phyloP scores from a whole-genome alignment of 169 alveolate genomes.

The Besnoitia besnoiti region DNA sequence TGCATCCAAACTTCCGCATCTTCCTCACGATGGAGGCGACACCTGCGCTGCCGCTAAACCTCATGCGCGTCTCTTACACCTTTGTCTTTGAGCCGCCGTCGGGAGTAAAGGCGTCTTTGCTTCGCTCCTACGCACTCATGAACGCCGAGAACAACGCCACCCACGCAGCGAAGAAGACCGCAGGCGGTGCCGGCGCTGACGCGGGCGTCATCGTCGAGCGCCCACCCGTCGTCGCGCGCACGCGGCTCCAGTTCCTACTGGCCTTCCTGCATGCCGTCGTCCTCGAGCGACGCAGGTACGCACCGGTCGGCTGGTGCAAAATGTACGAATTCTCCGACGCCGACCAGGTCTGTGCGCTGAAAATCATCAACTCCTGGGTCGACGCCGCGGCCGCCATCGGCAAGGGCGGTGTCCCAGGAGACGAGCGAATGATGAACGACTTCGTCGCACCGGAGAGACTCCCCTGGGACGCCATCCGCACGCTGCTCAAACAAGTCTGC shows the following conservation, averaged over 20 bases:
- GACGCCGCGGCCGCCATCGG: constrained; percentile 73
- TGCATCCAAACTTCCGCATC: constrained; percentile 91
- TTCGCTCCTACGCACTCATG: constrained; percentile 84
- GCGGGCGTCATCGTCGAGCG: not conserved
- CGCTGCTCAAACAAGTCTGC: constrained; percentile 89
- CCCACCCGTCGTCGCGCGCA: constrained; percentile 84
- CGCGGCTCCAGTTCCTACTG: constrained; percentile 92
- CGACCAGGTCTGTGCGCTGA: constrained; percentile 94
- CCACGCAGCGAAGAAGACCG: not conserved
- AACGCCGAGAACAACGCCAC: not conserved
- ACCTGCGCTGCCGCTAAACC: constrained; percentile 91
- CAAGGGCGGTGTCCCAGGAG: constrained; percentile 66
- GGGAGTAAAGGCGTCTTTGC: constrained; percentile 93
- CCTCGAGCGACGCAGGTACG: constrained; percentile 94
- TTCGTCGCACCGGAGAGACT: constrained; percentile 93
- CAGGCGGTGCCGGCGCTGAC: not conserved
- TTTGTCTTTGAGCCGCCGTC: constrained; percentile 97
- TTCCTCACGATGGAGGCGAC: constrained; percentile 97
- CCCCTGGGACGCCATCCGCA: constrained; percentile 98
- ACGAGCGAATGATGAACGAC: constrained; percentile 57
- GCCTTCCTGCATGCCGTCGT: constrained; percentile 97
- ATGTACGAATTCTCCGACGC: constrained; percentile 96
- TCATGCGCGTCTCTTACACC: constrained; percentile 93
- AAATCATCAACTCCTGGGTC: constrained; percentile 94
- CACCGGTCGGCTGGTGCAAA: constrained; percentile 99